Evolutionary conservation across 805 yeast species (phyloP).

Genomic region (Hanseniaspora jakobsenii): DNA sequence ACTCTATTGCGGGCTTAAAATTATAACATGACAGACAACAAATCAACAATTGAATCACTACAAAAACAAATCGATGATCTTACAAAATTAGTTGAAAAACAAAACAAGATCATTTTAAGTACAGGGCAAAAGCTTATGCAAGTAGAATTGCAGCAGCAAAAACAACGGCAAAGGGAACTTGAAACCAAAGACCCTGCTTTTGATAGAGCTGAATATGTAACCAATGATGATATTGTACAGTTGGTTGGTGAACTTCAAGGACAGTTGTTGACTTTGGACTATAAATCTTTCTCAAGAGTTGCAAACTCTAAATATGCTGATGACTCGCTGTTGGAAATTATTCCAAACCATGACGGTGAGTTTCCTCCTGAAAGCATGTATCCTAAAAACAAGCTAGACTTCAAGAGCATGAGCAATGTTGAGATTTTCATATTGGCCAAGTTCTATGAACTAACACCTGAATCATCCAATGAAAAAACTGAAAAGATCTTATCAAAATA

Average conservation of each 20-base stretch:
- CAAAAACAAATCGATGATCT: constrained; percentile 39
- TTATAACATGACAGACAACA: too few relatives aligned
- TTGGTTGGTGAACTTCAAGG: constrained; percentile 83
- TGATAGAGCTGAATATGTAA: constrained; percentile 45
- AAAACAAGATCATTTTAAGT: constrained; percentile 50
- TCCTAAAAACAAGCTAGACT: constrained; percentile 49
- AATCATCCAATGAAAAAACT: constrained; percentile 39
- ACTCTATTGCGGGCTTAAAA: too few relatives aligned
- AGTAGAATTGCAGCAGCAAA: constrained; percentile 49
- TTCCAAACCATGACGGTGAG: constrained; percentile 72
- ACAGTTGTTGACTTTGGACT: constrained; percentile 69
- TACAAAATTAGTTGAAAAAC: constrained; percentile 47
- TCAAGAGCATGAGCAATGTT: constrained; percentile 36
- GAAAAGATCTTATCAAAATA: constrained; percentile 44
- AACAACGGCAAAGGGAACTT: constrained; percentile 27
- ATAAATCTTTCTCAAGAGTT: constrained; percentile 59
- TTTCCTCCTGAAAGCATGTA: constrained; percentile 41
- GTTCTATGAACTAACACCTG: constrained; percentile 69
- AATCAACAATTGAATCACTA: constrained; percentile 22
- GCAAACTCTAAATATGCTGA: constrained; percentile 43
- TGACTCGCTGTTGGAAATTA: constrained; percentile 45
- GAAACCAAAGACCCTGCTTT: constrained; percentile 13
- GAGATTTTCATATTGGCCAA: constrained; percentile 44
- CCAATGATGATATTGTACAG: constrained; percentile 76
- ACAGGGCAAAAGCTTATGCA: constrained; percentile 73